Conservation (phyloP, 805 yeast genomes). For the Lipomyces starkeyi region DNA sequence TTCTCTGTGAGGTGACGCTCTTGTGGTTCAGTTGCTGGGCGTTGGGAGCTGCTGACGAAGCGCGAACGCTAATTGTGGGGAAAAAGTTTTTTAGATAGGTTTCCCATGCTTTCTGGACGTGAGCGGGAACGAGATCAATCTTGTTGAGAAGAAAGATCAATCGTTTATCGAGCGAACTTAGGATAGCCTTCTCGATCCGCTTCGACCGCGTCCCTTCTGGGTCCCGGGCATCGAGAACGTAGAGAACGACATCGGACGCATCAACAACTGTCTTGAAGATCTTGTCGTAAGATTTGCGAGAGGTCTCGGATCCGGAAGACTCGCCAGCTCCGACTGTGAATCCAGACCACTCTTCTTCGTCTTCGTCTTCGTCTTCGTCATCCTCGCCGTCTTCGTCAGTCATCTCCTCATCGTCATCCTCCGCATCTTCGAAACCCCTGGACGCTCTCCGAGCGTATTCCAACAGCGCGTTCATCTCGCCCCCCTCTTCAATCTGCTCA, state of each 20-base stretch:
- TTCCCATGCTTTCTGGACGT: slow-evolving; percentile 83
- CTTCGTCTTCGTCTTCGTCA: slow-evolving; percentile 53
- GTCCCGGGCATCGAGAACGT: slow-evolving; percentile 96
- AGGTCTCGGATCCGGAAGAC: slow-evolving; percentile 42
- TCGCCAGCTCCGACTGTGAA: neutral
- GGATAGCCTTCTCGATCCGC: slow-evolving; percentile 87
- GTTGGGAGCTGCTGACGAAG: slow-evolving; percentile 71
- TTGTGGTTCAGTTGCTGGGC: slow-evolving; percentile 70
- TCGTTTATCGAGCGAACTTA: slow-evolving; percentile 70
- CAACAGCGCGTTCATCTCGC: slow-evolving; percentile 67
- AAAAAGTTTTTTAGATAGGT: slow-evolving; percentile 76
- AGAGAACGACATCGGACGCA: slow-evolving; percentile 85
- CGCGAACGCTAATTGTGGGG: slow-evolving; percentile 86
- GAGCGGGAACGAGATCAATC: slow-evolving; percentile 89
- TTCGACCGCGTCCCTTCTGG: slow-evolving; percentile 94
- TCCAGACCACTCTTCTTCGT: slow-evolving; percentile 49
- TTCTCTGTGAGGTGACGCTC: slow-evolving; percentile 69
- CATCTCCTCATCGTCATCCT: slow-evolving; percentile 45
- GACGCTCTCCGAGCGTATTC: slow-evolving; percentile 93
- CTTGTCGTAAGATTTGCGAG: slow-evolving; percentile 85
- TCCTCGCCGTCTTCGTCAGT: slow-evolving; percentile 51
- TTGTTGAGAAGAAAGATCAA: slow-evolving; percentile 86
- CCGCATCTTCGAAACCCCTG: slow-evolving; percentile 67
- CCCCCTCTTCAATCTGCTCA: slow-evolving; percentile 47
- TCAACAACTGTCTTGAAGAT: slow-evolving; percentile 92